Conservation (phyloP, 2,329 filamentous ascomycete genomes). For the Thermoascus crustaceus region DNA sequence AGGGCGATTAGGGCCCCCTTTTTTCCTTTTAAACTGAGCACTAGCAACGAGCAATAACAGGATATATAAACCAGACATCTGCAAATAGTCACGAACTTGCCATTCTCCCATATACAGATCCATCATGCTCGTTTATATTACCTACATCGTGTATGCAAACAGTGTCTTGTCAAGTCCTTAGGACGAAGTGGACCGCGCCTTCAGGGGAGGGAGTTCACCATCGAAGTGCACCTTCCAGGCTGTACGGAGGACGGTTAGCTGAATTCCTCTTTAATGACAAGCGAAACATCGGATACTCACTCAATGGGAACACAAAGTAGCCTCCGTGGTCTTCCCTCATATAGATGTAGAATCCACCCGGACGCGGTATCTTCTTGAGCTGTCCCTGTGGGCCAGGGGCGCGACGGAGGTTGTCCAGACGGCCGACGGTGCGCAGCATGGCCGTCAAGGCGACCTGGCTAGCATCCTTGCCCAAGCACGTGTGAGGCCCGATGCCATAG, state of each 20-base stretch:
- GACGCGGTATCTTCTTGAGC: slow-evolving; percentile 55
- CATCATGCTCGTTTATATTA: neutral
- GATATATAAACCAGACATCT: too few relatives aligned
- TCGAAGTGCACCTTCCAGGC: slow-evolving; percentile 40
- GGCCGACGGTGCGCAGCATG: slow-evolving; percentile 60
- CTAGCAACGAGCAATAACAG: too few relatives aligned
- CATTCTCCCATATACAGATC: slow-evolving; percentile 20
- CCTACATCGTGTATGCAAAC: neutral
- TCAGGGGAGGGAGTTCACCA: slow-evolving; percentile 21
- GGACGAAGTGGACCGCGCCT: slow-evolving; percentile 11
- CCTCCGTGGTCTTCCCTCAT: slow-evolving; percentile 58
- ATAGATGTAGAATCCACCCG: slow-evolving; percentile 52
- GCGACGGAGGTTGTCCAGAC: slow-evolving; percentile 52
- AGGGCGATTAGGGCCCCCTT: too few relatives aligned
- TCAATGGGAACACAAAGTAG: slow-evolving; percentile 45
- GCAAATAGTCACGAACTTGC: too few relatives aligned
- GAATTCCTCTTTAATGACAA: neutral
- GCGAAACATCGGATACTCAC: slow-evolving; percentile 18
- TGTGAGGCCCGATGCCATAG: slow-evolving; percentile 55
- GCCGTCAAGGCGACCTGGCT: slow-evolving; percentile 56
- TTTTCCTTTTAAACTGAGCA: too few relatives aligned
- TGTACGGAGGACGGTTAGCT: slow-evolving; percentile 17
- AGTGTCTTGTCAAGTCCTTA: neutral
- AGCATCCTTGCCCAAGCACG: slow-evolving; percentile 54
- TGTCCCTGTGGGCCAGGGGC: slow-evolving; percentile 57